A percentile compares a stretch with the other conserved stretches of the same genome.
Conservation (phyloP, 768 basidiomycete species). For the Hygrocybe punicea region DNA sequence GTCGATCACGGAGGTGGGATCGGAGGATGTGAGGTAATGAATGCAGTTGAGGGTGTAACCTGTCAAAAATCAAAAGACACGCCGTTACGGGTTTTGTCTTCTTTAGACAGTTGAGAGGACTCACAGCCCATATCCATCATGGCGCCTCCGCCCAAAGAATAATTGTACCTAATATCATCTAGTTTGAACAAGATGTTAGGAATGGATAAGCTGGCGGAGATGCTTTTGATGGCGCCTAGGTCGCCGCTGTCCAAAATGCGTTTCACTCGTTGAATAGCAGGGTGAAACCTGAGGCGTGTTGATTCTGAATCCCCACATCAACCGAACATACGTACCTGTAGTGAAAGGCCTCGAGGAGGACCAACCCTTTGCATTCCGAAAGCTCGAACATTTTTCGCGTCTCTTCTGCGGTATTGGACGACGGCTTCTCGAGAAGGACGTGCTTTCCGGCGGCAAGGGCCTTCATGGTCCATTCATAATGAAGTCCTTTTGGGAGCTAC, state of each 20-base stretch:
- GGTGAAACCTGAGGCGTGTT: constrained; percentile 55
- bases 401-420: constrained; percentile 50
- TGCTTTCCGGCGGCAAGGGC: constrained; percentile 63
- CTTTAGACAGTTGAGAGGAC: constrained; percentile 15
- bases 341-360: constrained; percentile 62
- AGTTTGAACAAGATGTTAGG: constrained; percentile 34
- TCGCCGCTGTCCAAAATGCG: constrained; percentile 55
- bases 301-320: constrained; percentile 1
- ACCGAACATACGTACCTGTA: constrained; percentile 35
- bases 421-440: constrained; percentile 64
- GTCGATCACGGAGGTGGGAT: constrained; percentile 43
- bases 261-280: constrained; percentile 52
- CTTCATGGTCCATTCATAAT: constrained; percentile 70
- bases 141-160: constrained; percentile 56
- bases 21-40: constrained; percentile 45
- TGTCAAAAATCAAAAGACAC: constrained; percentile 17
- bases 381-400: constrained; percentile 51
- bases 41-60: constrained; percentile 49
- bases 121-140: constrained; percentile 63
- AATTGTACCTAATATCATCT: constrained; percentile 51
- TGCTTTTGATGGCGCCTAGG: constrained; percentile 49
- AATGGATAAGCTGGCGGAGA: constrained; percentile 39
- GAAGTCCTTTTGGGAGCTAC: constrained; percentile 56
- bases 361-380: constrained; percentile 46
- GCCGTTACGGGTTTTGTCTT: not conserved